phyloP scores from a whole-genome alignment of 208 protist genomes.

The Trypanosoma boissoni region DNA sequence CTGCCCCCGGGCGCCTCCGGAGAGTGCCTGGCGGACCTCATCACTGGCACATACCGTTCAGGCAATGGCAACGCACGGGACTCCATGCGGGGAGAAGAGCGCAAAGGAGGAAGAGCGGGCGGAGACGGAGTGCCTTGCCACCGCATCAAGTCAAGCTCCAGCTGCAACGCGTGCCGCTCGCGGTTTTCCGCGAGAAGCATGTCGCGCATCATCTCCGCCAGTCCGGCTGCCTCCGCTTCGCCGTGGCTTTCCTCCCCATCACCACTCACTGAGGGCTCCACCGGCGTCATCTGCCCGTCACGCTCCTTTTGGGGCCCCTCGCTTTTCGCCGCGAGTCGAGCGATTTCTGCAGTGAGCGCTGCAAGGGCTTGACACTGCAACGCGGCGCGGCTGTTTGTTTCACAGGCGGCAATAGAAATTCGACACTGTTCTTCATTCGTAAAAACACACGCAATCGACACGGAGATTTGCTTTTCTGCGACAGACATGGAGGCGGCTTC shows the following conservation, averaged over 20 bases:
- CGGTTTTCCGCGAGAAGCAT: conserved; percentile 16
- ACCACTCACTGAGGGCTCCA: background rate
- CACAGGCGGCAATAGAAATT: background rate
- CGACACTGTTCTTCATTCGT: background rate
- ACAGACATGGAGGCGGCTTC: conserved; percentile 38
- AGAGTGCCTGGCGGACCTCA: background rate
- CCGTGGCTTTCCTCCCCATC: background rate
- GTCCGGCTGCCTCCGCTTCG: background rate
- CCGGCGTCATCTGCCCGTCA: background rate
- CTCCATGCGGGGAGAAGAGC: background rate
- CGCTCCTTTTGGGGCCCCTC: background rate
- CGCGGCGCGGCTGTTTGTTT: conserved; percentile 2
- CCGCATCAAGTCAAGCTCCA: conserved; percentile 10
- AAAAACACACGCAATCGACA: background rate
- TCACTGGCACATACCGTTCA: no score
- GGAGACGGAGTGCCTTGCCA: background rate
- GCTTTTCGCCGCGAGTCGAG: conserved; percentile 21
- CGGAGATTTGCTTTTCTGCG: conserved; percentile 27
- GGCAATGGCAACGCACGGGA: no score
- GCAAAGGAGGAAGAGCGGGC: background rate
- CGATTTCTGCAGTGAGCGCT: background rate
- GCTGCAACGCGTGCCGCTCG: conserved; percentile 18
- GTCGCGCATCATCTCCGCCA: background rate
- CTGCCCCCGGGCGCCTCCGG: no score
- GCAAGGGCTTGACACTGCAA: background rate